Evolutionary conservation across 2,329 filamentous ascomycete species (phyloP).

Genomic region (Aspergillus ochraceus): DNA sequence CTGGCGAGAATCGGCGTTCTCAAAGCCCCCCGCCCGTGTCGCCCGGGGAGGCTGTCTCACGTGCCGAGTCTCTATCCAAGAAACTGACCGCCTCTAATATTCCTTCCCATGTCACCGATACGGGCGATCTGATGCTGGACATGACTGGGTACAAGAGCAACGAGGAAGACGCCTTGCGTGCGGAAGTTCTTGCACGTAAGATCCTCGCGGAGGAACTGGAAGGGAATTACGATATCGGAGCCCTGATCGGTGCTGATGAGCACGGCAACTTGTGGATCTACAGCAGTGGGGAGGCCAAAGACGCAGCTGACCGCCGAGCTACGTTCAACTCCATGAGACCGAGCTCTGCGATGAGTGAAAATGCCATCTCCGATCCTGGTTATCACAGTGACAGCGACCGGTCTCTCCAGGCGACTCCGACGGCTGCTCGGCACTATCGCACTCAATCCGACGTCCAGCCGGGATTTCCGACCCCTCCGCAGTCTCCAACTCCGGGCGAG

Average conservation of each 20-base stretch:
- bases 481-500: conserved; percentile 59
- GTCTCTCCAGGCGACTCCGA: conserved; percentile 67
- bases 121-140: conserved; percentile 93
- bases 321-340: conserved; percentile 54
- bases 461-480: conserved; percentile 61
- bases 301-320: conserved; percentile 71
- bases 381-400: conserved; percentile 85
- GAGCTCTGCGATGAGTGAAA: conserved; percentile 59
- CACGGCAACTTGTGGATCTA: conserved; percentile 99
- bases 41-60: conserved; percentile 73
- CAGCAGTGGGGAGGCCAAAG: conserved; percentile 93
- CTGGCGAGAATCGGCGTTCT: conserved; percentile 50
- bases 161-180: conserved; percentile 86
- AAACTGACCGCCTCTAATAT: conserved; percentile 90
- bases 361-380: conserved; percentile 87
- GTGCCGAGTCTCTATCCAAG: conserved; percentile 81
- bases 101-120: conserved; percentile 85
- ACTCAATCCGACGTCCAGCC: conserved; percentile 71
- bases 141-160: conserved; percentile 97
- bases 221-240: conserved; percentile 93
- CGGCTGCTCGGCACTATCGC: conserved; percentile 47
- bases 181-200: conserved; percentile 89
- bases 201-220: conserved; percentile 91
- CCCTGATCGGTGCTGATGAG: conserved; percentile 91
- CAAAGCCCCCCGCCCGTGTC: conserved; percentile 75